These are phyloP conservation scores for Coemansia sp. DNA, from an alignment of 192 early-diverging fungal species.

Conservation along the genomic window DNA sequence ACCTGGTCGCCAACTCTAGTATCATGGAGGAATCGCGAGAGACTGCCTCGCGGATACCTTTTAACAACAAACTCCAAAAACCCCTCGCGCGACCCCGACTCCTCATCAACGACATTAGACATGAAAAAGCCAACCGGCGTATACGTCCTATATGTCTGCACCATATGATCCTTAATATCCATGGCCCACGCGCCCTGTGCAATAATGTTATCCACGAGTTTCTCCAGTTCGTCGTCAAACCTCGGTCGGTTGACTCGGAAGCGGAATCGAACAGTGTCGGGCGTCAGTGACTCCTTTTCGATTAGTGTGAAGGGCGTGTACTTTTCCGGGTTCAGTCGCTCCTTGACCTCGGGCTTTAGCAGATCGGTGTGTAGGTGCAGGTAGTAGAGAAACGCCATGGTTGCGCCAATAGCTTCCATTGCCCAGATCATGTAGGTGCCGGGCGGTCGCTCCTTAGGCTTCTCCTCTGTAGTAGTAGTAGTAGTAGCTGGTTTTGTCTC, in stretches of 20 bases:
- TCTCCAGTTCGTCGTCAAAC: constrained; percentile 44
- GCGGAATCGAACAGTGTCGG: constrained; percentile 62
- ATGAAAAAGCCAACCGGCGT: constrained; percentile 66
- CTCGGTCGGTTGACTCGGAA: constrained; percentile 59
- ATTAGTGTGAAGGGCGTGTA: constrained; percentile 62
- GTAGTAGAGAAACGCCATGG: constrained; percentile 35
- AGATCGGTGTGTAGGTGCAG: constrained; percentile 45
- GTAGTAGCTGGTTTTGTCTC: background rate
- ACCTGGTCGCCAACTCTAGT: constrained; percentile 61
- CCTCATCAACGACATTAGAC: constrained; percentile 27
- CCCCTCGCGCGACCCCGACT: constrained; percentile 31
- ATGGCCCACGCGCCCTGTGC: constrained; percentile 61
- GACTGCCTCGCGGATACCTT: constrained; percentile 65
- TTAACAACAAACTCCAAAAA: constrained; percentile 71
- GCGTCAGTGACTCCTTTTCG: constrained; percentile 53
- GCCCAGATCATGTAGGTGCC: constrained; percentile 51
- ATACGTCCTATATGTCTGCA: constrained; percentile 72
- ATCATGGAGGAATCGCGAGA: constrained; percentile 67
- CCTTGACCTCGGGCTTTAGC: constrained; percentile 36
- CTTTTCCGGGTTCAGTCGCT: constrained; percentile 43
- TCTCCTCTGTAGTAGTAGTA: background rate
- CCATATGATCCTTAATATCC: constrained; percentile 71
- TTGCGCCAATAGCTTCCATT: constrained; percentile 51
- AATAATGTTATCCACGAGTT: constrained; percentile 22
- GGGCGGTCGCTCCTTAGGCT: constrained; percentile 32